Evolutionary conservation across 208 protist genomes (phyloP).

Genomic region (Herpetomonas samuelpessoai): DNA sequence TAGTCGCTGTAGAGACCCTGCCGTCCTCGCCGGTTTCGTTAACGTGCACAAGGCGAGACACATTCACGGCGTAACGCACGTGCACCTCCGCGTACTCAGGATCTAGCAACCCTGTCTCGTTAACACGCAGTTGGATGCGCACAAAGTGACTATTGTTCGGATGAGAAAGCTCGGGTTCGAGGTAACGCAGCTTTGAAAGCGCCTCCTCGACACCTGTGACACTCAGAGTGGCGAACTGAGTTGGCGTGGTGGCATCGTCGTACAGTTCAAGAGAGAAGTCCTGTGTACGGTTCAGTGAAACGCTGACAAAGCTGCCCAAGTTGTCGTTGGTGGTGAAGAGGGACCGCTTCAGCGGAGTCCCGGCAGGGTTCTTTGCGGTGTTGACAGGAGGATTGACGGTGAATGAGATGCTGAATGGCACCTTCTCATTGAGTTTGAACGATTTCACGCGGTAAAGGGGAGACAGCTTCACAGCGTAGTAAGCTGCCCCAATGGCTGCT

Average conservation of each 20-base stretch:
- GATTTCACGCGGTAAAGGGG: slow-evolving; percentile 73
- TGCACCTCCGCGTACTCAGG: slow-evolving; percentile 57
- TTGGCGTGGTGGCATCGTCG: slow-evolving; percentile 3
- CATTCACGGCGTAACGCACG: slow-evolving; percentile 59
- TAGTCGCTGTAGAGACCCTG: not conserved
- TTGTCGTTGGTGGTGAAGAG: slow-evolving; percentile 26
- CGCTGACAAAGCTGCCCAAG: slow-evolving; percentile 46
- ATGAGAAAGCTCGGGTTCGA: slow-evolving; percentile 41
- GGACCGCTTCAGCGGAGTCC: slow-evolving; percentile 16
- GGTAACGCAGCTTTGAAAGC: slow-evolving; percentile 37
- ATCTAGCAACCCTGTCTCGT: slow-evolving; percentile 68
- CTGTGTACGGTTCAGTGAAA: slow-evolving; percentile 72
- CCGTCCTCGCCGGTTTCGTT: slow-evolving; percentile 9
- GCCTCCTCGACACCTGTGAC: slow-evolving; percentile 45
- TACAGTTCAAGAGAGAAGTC: slow-evolving; percentile 73
- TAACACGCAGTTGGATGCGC: slow-evolving; percentile 65
- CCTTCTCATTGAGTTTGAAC: slow-evolving; percentile 56
- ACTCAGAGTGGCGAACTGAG: slow-evolving; percentile 33
- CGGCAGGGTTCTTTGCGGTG: slow-evolving; percentile 15
- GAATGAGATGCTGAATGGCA: slow-evolving; percentile 58
- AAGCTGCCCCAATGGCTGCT: slow-evolving; percentile 81
- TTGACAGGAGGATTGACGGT: slow-evolving; percentile 26
- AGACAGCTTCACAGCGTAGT: slow-evolving; percentile 81
- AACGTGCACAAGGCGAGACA: slow-evolving; percentile 27
- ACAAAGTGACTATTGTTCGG: slow-evolving; percentile 82